A percentile compares a stretch with the other conserved stretches of the same genome.
Evolutionary conservation across 805 yeast species (phyloP).

Genomic region (Nakazawaea populi): DNA sequence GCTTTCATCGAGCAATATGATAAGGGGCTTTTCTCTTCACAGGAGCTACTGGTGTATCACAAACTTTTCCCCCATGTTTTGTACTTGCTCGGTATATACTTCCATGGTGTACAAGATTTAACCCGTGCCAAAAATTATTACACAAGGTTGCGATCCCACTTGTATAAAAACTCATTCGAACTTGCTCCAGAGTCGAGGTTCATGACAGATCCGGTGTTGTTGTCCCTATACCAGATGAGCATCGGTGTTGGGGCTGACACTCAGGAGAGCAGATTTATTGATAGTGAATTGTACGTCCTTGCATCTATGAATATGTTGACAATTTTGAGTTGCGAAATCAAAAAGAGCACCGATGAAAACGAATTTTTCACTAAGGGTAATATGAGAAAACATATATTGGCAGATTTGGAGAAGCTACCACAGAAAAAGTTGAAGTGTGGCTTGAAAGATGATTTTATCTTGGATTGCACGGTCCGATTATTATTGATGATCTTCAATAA

Average conservation of each 20-base stretch:
- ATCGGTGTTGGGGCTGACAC: constrained; percentile 24
- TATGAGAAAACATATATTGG: not conserved
- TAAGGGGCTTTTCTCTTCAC: constrained; percentile 28
- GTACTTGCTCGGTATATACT: constrained; percentile 33
- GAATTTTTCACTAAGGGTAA: not conserved
- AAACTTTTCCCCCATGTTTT: constrained; percentile 30
- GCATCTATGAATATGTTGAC: constrained; percentile 26
- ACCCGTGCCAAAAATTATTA: constrained; percentile 34
- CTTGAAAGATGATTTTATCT: not conserved
- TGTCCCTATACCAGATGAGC: constrained; percentile 14
- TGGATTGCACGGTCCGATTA: not conserved
- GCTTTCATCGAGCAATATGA: constrained; percentile 32
- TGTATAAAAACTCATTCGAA: not conserved
- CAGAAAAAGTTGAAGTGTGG: not conserved
- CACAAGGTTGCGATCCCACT: constrained; percentile 24
- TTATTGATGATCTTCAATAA: constrained; percentile 1
- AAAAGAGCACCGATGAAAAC: constrained; percentile 13
- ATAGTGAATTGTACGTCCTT: constrained; percentile 25
- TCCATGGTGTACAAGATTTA: constrained; percentile 31
- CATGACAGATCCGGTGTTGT: not conserved
- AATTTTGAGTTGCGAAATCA: constrained; percentile 17
- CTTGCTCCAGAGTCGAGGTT: not conserved
- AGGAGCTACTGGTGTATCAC: constrained; percentile 32
- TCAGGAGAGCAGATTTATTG: constrained; percentile 15
- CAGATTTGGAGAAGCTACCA: not conserved